Percentiles rank a stretch among this genome's conserved stretches.
Evolutionary conservation across 2,329 filamentous ascomycete genomes (phyloP).

Genomic region (Sarocladiaceae sp.): DNA sequence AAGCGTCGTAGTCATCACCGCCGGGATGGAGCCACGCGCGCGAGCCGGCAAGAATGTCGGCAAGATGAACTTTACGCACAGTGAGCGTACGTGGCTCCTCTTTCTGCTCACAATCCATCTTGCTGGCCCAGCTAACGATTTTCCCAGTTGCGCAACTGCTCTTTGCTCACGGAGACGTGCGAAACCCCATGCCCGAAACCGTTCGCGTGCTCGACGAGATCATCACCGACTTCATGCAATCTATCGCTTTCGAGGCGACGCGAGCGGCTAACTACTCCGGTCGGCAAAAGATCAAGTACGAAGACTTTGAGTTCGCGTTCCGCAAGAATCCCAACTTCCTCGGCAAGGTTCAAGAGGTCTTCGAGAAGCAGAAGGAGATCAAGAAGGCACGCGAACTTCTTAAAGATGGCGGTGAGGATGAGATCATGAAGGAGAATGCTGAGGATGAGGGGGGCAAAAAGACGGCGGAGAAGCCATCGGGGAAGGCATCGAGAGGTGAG

Average conservation of each 20-base stretch:
- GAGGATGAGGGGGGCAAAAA: conserved; percentile 39
- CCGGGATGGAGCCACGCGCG: conserved; percentile 67
- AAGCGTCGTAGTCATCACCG: conserved; percentile 6
- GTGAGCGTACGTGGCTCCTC: conserved; percentile 52
- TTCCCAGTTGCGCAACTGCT: conserved; percentile 63
- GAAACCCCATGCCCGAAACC: conserved; percentile 73
- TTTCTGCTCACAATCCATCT: background rate
- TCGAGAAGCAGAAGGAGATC: conserved; percentile 81
- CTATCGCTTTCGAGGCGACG: conserved; percentile 84
- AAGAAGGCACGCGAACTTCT: conserved; percentile 76
- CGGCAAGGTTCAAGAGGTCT: conserved; percentile 81
- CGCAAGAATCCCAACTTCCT: conserved; percentile 79
- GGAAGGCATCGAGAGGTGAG: conserved; percentile 29
- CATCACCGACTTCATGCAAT: conserved; percentile 92
- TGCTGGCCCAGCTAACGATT: background rate
- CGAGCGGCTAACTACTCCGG: conserved; percentile 78
- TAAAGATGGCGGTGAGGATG: conserved; percentile 59
- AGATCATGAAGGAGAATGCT: conserved; percentile 48
- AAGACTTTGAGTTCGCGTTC: conserved; percentile 94
- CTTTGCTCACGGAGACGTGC: conserved; percentile 73
- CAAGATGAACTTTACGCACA: conserved; percentile 71
- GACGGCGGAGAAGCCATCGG: conserved; percentile 23
- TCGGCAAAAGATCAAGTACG: conserved; percentile 94
- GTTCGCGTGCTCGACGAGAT: conserved; percentile 89
- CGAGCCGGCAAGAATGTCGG: conserved; percentile 74